Percentiles rank a stretch among this genome's conserved stretches.
Conservation (phyloP, 208 protist genomes). For the Acanthamoeba lenticulata region DNA sequence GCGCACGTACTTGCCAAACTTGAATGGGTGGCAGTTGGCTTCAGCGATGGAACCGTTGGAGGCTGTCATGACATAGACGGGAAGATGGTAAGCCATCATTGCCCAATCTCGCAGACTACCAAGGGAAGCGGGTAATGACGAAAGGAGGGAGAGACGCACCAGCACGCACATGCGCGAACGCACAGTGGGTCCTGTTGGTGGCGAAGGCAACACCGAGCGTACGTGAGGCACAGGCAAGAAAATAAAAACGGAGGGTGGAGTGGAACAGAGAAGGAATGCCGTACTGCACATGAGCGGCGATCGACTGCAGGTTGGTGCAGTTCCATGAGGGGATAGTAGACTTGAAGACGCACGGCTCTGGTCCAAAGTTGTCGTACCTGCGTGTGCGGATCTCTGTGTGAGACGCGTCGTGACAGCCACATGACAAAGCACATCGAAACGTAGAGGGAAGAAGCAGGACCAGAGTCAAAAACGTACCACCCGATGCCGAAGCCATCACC, state of each 20-base stretch:
- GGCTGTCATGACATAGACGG: background rate
- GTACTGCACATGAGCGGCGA: constrained; percentile 47
- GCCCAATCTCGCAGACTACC: too few relatives aligned
- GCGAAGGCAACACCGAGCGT: background rate
- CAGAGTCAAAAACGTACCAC: background rate
- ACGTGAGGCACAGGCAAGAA: too few relatives aligned
- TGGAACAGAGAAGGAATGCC: background rate
- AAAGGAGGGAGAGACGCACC: background rate
- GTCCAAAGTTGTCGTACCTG: constrained; percentile 54
- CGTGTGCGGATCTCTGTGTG: too few relatives aligned
- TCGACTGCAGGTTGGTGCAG: constrained; percentile 26
- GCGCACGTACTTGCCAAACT: constrained; percentile 42
- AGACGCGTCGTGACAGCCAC: background rate
- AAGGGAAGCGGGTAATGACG: background rate
- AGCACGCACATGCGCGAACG: constrained; percentile 48
- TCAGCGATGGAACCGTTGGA: constrained; percentile 46
- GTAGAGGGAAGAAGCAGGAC: background rate
- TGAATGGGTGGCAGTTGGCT: constrained; percentile 58
- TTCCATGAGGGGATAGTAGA: constrained; percentile 57
- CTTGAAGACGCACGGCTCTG: constrained; percentile 59
- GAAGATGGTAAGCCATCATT: background rate
- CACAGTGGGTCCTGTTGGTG: background rate
- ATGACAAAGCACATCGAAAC: background rate
- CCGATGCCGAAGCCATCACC: constrained; percentile 59
- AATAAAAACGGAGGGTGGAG: background rate